Base-by-base conservation (phyloP, 345 rosid genomes). In the Dipteronia sinensis region DNA sequence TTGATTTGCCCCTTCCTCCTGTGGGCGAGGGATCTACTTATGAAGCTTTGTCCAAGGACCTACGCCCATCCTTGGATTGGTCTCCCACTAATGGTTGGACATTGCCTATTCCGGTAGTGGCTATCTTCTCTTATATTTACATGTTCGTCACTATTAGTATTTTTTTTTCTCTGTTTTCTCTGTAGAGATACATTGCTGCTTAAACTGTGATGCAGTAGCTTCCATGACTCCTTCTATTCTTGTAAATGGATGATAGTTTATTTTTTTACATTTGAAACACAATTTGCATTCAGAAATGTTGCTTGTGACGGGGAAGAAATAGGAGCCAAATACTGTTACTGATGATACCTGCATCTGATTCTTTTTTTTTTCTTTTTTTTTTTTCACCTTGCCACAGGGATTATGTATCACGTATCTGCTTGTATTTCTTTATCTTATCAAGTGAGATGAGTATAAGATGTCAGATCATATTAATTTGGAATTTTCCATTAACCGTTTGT, bases 51-150 rank as follows among this genome's bases (percentile, higher is more conserved):
- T 68, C 77, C 67, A 71, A 82, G 72, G 90, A 89, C 73, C 65
- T 89, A 29, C 90, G 95, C 22, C 95, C 95, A 75, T 83, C 91
- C 66, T 72, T 91, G 83, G 84, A 87, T 62, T 91, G 95, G 95
- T 88, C 90, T 59, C 70, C 66, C 2, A 81, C 74, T 53, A 72
- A 67, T 78, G 93, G 95, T 25, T 89, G 93, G 95, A 82, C 40
- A 4, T 62, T 86, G 34, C 93, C 86, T 69, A 31, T 10, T 72
- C 59, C 83, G 68, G 73, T 20, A 82, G 80, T 82, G 29, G 27
- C n/a, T 69, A n/a, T 53, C 72, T 44, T 72, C 10, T 66, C 27
- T 74, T 63, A 58, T 65, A 20, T 69, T 49, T 69, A 25, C 31
- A 13, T 13, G 10, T 31, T 38, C 69, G 25, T 65, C 58, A 27